A percentile compares a stretch with the other conserved stretches of the same genome.
Evolutionary conservation across 129 eudicot species (phyloP).

Genomic region (Flaveria robusta): DNA sequence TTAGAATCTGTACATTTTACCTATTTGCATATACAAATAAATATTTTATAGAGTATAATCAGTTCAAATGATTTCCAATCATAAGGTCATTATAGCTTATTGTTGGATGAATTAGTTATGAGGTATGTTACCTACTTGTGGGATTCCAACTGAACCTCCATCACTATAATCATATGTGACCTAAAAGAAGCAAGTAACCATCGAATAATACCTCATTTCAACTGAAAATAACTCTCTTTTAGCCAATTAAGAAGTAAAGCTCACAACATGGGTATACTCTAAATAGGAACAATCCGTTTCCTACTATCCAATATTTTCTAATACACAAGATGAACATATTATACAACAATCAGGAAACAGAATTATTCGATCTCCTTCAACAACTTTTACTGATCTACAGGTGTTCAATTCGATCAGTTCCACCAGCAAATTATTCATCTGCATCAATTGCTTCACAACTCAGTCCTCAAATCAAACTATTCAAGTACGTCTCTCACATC

Average conservation of each 20-base stretch:
- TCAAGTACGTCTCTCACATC: slow-evolving; percentile 2
- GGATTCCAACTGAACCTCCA: not conserved
- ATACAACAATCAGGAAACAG: too few species aligned
- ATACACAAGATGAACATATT: not conserved
- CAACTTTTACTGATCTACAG: not conserved
- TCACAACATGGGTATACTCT: not conserved
- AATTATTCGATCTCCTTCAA: too few species aligned
- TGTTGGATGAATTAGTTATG: not conserved
- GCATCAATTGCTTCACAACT: too few species aligned
- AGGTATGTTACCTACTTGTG: not conserved
- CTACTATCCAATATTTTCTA: not conserved
- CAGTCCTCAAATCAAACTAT: not conserved
- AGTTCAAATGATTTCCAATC: not conserved
- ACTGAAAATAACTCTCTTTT: not conserved
- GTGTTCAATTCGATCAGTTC: not conserved
- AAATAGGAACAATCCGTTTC: not conserved
- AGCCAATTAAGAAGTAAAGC: not conserved
- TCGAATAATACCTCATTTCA: not conserved
- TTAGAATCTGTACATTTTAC: not conserved
- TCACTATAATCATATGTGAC: not conserved
- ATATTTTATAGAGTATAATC: not conserved
- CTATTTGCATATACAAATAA: not conserved
- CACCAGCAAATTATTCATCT: not conserved
- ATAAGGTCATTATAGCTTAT: not conserved
- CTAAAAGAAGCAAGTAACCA: not conserved